phyloP scores from a whole-genome alignment of 2,329 filamentous ascomycete species.

The Fusarium illudens region DNA sequence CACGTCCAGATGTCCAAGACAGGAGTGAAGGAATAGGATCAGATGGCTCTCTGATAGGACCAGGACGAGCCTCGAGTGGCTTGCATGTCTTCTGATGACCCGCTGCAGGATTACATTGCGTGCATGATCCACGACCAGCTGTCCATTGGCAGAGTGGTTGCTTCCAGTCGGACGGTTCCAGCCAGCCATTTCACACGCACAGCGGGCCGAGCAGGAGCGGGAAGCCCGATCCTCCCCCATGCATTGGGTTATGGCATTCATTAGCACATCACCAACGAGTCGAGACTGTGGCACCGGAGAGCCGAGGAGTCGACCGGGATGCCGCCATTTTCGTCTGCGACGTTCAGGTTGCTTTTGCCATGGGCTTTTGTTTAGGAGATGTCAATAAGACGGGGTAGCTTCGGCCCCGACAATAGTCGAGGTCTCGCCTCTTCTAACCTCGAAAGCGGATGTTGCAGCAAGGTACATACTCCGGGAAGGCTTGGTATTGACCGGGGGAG shows the following conservation, averaged over 20 bases:
- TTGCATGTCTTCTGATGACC: constrained; percentile 17
- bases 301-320: background rate
- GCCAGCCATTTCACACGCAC: background rate
- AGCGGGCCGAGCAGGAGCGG: background rate
- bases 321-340: background rate
- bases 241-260: background rate
- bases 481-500: background rate
- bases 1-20: background rate
- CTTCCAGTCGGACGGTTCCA: constrained; percentile 1
- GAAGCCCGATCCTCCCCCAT: background rate
- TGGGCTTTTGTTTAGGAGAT: background rate
- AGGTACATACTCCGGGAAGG: background rate
- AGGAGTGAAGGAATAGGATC: background rate
- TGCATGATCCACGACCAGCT: constrained; percentile 2
- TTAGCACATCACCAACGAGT: background rate
- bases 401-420: background rate
- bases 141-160: background rate
- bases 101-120: constrained; percentile 11
- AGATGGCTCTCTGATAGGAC: background rate
- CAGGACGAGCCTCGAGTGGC: constrained; percentile 2
- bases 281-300: background rate
- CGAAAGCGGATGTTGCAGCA: background rate
- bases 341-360: constrained; percentile 4
- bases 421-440: background rate
- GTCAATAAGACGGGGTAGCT: background rate